Conservation (phyloP, 306 rosid genomes). For the Glycine tomentella region DNA sequence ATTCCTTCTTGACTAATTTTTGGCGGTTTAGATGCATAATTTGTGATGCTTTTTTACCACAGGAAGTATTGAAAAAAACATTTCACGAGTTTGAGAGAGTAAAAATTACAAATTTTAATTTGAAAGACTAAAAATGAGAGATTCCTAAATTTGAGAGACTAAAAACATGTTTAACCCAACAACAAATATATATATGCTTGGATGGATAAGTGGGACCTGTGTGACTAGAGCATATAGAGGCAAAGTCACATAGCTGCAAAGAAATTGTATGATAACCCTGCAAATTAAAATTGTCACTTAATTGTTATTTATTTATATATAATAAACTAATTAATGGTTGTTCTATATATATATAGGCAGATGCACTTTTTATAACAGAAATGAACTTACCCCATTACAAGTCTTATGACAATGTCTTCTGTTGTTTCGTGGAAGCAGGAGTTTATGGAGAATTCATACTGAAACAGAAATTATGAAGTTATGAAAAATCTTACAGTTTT, state of each 20-base stretch:
- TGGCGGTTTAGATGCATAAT: too few relatives aligned
- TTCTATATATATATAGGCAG: not conserved
- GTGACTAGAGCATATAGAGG: slow-evolving; percentile 96
- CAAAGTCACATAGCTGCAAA: slow-evolving; percentile 86
- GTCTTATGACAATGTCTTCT: slow-evolving; percentile 57
- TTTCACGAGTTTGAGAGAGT: too few relatives aligned
- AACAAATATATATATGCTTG: too few relatives aligned
- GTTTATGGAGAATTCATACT: slow-evolving; percentile 51
- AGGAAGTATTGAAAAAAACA: too few relatives aligned
- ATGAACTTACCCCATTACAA: slow-evolving; percentile 74
- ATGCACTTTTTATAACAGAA: slow-evolving; percentile 5
- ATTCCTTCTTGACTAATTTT: too few relatives aligned
- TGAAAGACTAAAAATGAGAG: too few relatives aligned
- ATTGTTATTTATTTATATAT: slow-evolving; percentile 24
- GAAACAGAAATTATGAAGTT: slow-evolving; percentile 43
- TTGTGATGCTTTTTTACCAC: too few relatives aligned
- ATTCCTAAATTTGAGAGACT: too few relatives aligned
- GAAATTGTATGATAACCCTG: slow-evolving; percentile 75
- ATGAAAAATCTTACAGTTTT: not conserved
- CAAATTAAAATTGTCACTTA: slow-evolving; percentile 40
- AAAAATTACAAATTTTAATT: too few relatives aligned
- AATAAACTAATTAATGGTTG: not conserved
- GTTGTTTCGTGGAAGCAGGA: slow-evolving; percentile 69
- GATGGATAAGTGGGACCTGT: slow-evolving; percentile 60
- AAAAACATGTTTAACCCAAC: too few relatives aligned